Percentiles rank a stretch among this genome's conserved stretches.
These are phyloP conservation scores for Aspergillus tubingensis DNA, from an alignment of 2,329 filamentous ascomycete species.

Conservation along the genomic window DNA sequence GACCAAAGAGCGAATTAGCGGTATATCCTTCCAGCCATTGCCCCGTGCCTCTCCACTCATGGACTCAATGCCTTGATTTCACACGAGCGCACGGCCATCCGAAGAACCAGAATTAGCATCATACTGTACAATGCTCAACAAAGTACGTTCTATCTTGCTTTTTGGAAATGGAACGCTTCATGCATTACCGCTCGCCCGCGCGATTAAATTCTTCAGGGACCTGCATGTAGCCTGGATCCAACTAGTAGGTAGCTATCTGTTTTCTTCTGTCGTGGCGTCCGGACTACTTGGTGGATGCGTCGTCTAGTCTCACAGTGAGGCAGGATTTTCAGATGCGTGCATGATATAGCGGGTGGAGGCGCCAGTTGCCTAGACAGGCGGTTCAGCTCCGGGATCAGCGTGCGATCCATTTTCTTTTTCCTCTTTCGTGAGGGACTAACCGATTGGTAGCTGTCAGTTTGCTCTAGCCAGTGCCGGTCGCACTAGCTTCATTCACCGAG, in stretches of 20 bases:
- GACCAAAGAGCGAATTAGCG: slow-evolving; percentile 1
- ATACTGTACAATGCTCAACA: background rate
- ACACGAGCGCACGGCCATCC: slow-evolving; percentile 1
- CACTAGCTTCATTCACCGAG: background rate
- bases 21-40: background rate
- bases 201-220: background rate
- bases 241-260: slow-evolving; percentile 1
- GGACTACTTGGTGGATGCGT: background rate
- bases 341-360: background rate
- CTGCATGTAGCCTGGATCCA: background rate
- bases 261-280: background rate
- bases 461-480: background rate
- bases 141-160: background rate
- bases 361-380: slow-evolving; percentile 13
- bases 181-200: background rate
- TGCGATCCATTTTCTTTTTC: background rate
- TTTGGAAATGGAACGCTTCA: background rate
- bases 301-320: background rate
- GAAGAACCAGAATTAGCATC: background rate
- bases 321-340: background rate
- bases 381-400: slow-evolving; percentile 19
- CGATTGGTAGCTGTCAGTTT: slow-evolving; percentile 5
- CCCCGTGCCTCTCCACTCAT: slow-evolving; percentile 5
- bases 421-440: background rate
- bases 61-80: background rate